phyloP scores from a whole-genome alignment of 495 filamentous ascomycete species.

The Penicillium turbatum region DNA sequence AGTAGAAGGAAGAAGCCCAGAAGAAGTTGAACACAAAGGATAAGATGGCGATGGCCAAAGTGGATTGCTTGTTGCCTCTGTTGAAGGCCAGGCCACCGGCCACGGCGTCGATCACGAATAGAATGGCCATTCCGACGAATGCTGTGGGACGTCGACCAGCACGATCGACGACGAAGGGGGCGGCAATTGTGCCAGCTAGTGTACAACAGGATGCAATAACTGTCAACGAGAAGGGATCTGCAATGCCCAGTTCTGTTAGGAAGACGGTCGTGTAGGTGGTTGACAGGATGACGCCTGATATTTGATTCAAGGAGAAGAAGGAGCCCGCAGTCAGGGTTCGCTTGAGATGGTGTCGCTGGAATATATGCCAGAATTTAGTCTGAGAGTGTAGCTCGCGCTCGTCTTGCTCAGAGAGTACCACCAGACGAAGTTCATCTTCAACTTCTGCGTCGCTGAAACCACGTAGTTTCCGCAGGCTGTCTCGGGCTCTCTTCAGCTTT shows the following conservation, averaged over 20 bases:
- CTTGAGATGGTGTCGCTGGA: conserved; percentile 30
- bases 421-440: conserved; percentile 31
- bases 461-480: conserved; percentile 34
- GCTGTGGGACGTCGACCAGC: conserved; percentile 37
- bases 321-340: conserved; percentile 35
- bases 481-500: conserved; percentile 28
- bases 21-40: conserved; percentile 41
- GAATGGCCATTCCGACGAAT: conserved; percentile 29
- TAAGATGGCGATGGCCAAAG: conserved; percentile 23
- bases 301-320: conserved; percentile 39
- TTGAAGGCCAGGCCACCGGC: conserved; percentile 31
- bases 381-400: conserved; percentile 24
- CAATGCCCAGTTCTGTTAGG: conserved; percentile 30
- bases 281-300: conserved; percentile 38
- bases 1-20: conserved; percentile 36
- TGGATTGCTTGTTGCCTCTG: conserved; percentile 14
- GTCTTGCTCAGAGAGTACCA: conserved; percentile 27
- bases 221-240: conserved; percentile 30
- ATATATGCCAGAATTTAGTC: conserved; percentile 37
- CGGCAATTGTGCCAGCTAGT: conserved; percentile 34
- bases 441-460: conserved; percentile 30
- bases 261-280: conserved; percentile 39
- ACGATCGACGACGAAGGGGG: conserved; percentile 36
- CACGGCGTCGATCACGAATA: conserved; percentile 28
- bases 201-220: conserved; percentile 39